Percentiles rank a stretch among this genome's conserved stretches.
phyloP scores from a whole-genome alignment of 164 flowering plant species.

The Cinnamomum chago region DNA sequence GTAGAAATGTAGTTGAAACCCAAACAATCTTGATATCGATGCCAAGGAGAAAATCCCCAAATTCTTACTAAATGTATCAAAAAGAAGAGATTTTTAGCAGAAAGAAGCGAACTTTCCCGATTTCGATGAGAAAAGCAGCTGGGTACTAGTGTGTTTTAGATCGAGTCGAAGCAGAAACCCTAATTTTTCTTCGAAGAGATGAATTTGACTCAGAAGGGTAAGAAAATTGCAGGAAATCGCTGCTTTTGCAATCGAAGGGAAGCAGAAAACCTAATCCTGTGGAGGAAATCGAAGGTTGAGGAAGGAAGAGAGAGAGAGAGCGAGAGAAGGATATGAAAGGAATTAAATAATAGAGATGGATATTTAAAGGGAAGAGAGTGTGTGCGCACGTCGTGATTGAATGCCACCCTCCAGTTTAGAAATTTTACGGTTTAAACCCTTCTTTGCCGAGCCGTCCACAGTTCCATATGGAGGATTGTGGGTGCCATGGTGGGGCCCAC shows the following conservation, averaged over 20 bases:
- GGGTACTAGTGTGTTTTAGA: background rate
- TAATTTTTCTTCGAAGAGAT: background rate
- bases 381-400: background rate
- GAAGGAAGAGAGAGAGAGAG: background rate
- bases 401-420: background rate
- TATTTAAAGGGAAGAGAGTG: background rate
- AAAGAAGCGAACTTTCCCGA: background rate
- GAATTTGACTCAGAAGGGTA: background rate
- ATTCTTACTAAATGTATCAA: background rate
- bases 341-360: background rate
- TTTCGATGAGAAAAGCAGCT: background rate
- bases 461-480: too few relatives aligned
- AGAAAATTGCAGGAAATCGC: background rate
- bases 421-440: too few relatives aligned
- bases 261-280: background rate
- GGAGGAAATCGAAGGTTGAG: background rate
- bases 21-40: background rate
- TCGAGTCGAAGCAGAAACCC: background rate
- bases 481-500: too few relatives aligned
- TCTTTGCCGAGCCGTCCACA: too few relatives aligned
- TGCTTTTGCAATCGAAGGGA: background rate
- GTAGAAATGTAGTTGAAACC: background rate
- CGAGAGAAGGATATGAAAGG: background rate
- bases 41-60: background rate
- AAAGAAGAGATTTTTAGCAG: background rate